Evolutionary conservation across 78 protist genomes (phyloP).

Genomic region (Dictyostelium purpureum): DNA sequence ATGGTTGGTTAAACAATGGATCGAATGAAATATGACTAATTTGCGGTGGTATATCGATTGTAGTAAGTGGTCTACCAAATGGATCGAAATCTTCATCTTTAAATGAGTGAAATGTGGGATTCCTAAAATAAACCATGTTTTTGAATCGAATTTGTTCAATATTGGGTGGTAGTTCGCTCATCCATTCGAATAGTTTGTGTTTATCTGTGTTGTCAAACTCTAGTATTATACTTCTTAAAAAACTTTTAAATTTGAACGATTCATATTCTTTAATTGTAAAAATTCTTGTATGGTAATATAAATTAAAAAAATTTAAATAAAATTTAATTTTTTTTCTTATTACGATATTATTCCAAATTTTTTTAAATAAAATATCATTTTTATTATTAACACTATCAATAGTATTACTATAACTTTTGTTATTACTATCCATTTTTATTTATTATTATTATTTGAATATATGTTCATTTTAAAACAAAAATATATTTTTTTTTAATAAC

Average conservation of each 20-base stretch:
- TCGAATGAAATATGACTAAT: background rate
- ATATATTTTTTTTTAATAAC: no score
- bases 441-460: no score
- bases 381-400: no score
- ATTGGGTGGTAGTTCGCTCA: background rate
- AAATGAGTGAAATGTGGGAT: background rate
- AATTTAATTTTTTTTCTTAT: background rate
- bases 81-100: background rate
- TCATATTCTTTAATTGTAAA: background rate
- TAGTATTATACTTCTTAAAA: background rate
- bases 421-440: no score
- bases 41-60: background rate
- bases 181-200: background rate
- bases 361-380: background rate
- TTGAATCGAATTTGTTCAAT: background rate
- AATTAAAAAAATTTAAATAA: background rate
- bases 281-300: background rate
- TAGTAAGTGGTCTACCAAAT: background rate
- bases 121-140: background rate
- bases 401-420: no score
- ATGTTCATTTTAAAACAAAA: no score
- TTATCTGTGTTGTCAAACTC: background rate
- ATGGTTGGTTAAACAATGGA: background rate
- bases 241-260: background rate
- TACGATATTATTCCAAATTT: background rate